phyloP scores from a whole-genome alignment of 2,329 filamentous ascomycete species.

The Leptographium procerum region DNA sequence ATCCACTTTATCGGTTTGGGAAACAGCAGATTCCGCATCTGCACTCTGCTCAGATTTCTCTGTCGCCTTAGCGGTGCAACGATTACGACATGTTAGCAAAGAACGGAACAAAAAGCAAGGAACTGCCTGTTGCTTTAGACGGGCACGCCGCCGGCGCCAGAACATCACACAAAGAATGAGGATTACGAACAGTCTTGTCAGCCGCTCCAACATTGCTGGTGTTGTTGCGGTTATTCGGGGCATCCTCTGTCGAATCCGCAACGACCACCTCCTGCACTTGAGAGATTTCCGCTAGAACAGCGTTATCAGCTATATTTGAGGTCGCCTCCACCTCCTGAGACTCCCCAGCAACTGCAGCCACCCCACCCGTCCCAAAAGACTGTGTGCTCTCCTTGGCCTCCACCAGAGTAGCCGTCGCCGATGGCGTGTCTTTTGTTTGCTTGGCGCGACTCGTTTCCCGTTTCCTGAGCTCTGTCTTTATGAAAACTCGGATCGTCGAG shows the following conservation, averaged over 20 bases:
- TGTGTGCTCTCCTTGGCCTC: constrained; percentile 19
- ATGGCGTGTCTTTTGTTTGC: constrained; percentile 29
- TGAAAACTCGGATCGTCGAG: constrained; percentile 81
- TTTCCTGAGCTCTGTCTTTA: constrained; percentile 87
- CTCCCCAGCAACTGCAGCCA: constrained; percentile 5
- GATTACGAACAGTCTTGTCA: constrained; percentile 11
- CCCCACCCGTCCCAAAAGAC: constrained; percentile 5
- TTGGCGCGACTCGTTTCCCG: constrained; percentile 53
- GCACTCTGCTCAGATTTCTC: constrained; percentile 1
- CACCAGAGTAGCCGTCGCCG: constrained; percentile 25
- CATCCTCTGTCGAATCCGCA: constrained; percentile 5
- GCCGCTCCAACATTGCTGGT: constrained; percentile 3
- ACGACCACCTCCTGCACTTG: constrained; percentile 7
- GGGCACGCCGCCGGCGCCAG: background rate
- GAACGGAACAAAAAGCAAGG: too few relatives aligned
- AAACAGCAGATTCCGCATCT: constrained; percentile 11
- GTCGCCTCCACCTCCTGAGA: constrained; percentile 3
- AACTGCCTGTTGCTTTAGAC: background rate
- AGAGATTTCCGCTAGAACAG: constrained; percentile 2
- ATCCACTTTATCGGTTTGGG: constrained; percentile 14
- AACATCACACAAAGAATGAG: background rate
- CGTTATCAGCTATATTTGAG: constrained; percentile 8
- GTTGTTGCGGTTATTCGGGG: constrained; percentile 4
- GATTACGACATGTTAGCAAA: constrained; percentile 8
- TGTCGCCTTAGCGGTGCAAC: background rate